Conservation (phyloP, 2,329 filamentous ascomycete species). For the Cordyceps cicadae region DNA sequence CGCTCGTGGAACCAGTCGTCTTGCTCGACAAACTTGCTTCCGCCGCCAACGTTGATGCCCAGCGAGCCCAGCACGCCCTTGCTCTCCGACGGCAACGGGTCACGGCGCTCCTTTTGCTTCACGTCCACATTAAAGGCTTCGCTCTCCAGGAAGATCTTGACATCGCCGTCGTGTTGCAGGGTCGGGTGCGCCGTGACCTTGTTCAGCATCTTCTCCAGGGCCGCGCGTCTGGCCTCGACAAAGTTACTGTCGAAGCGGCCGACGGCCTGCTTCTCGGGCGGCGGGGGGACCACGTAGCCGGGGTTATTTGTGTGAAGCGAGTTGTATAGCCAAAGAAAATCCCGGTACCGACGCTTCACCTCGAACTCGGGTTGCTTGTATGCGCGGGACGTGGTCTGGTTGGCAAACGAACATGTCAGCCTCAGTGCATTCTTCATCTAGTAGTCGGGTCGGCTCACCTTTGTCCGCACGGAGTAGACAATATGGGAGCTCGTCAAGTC, state of each 20-base stretch:
- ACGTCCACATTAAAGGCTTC: slow-evolving; percentile 93
- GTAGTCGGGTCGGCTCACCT: slow-evolving; percentile 43
- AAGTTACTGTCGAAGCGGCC: slow-evolving; percentile 95
- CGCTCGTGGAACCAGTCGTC: slow-evolving; percentile 99
- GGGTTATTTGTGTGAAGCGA: slow-evolving; percentile 91
- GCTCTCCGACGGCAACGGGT: slow-evolving; percentile 76
- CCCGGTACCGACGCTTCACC: slow-evolving; percentile 86
- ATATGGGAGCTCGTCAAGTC: slow-evolving; percentile 96
- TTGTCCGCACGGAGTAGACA: slow-evolving; percentile 91
- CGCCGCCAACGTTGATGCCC: slow-evolving; percentile 66
- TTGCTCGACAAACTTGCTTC: slow-evolving; percentile 91
- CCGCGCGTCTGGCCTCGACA: slow-evolving; percentile 83
- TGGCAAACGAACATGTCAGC: slow-evolving; percentile 12
- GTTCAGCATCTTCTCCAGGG: slow-evolving; percentile 95
- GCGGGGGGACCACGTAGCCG: slow-evolving; percentile 87
- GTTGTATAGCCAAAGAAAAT: slow-evolving; percentile 97
- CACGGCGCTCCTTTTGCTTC: slow-evolving; percentile 93
- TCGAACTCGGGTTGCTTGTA: slow-evolving; percentile 89
- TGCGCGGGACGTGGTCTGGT: slow-evolving; percentile 85
- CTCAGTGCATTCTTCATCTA: background rate
- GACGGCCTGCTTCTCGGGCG: slow-evolving; percentile 95
- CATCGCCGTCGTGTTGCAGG: slow-evolving; percentile 82
- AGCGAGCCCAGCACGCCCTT: slow-evolving; percentile 88
- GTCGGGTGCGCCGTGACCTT: slow-evolving; percentile 85
- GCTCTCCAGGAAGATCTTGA: slow-evolving; percentile 95